Conservation (phyloP, 2,329 filamentous ascomycete species). For the Cytospora piceicola region DNA sequence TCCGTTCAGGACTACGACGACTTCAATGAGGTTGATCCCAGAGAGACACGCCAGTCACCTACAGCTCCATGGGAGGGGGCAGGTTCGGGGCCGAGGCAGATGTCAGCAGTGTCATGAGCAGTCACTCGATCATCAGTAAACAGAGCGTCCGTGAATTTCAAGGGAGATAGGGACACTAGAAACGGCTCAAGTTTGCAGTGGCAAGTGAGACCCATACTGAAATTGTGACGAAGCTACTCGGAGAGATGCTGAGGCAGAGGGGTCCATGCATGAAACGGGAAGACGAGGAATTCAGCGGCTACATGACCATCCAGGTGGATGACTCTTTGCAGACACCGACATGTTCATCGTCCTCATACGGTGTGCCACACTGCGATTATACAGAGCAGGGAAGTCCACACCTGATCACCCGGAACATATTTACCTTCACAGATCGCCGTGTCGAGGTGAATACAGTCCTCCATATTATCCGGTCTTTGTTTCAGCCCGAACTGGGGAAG, state of each 20-base stretch:
- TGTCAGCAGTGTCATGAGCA: constrained; percentile 12
- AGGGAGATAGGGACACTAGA: constrained; percentile 35
- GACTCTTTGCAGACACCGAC: background rate
- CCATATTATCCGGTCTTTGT: background rate
- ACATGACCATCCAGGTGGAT: background rate
- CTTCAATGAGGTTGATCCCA: constrained; percentile 48
- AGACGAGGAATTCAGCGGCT: background rate
- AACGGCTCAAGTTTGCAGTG: constrained; percentile 34
- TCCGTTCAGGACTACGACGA: constrained; percentile 33
- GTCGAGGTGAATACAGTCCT: background rate
- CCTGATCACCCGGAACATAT: background rate
- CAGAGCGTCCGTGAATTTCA: background rate
- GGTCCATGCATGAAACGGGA: background rate
- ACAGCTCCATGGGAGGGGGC: constrained; percentile 44
- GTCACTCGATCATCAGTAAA: constrained; percentile 5
- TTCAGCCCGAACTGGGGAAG: constrained; percentile 2
- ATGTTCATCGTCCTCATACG: background rate
- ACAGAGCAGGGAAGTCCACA: background rate
- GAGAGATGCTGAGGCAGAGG: background rate
- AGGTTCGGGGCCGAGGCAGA: constrained; percentile 24
- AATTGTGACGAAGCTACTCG: constrained; percentile 6
- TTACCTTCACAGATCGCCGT: background rate
- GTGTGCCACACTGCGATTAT: background rate
- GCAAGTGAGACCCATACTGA: constrained; percentile 18
- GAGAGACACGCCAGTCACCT: constrained; percentile 50